phyloP scores from a whole-genome alignment of 495 filamentous ascomycete species.

The Amniculicola lignicola region DNA sequence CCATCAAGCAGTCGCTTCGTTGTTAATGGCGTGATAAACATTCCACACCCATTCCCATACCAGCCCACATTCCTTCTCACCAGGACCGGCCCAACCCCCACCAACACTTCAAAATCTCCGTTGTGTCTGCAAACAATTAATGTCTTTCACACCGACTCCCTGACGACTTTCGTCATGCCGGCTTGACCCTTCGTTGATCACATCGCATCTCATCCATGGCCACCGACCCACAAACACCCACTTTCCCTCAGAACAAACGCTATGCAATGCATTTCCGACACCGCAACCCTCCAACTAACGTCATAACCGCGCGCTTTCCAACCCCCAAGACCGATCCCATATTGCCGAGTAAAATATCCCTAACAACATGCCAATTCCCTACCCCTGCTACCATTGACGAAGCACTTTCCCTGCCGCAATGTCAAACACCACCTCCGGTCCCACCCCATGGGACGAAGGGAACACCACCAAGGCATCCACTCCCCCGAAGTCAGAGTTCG shows the following conservation, averaged over 20 bases:
- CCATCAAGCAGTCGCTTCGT: too few relatives aligned
- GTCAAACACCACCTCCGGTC: neutral
- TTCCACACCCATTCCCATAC: too few relatives aligned
- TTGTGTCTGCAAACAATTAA: too few relatives aligned
- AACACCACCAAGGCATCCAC: neutral
- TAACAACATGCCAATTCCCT: conserved; percentile 6
- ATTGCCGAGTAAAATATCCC: conserved; percentile 19
- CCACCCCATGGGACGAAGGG: neutral
- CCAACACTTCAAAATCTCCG: too few relatives aligned
- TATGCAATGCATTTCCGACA: conserved; percentile 19
- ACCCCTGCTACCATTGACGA: conserved; percentile 20
- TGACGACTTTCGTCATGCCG: too few relatives aligned
- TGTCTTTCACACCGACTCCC: too few relatives aligned
- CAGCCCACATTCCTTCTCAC: too few relatives aligned
- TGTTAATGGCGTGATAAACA: too few relatives aligned
- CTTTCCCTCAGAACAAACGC: conserved; percentile 11
- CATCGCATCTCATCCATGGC: conserved; percentile 1
- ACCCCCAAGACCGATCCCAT: conserved; percentile 12
- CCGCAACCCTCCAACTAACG: neutral
- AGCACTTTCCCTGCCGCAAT: conserved; percentile 10
- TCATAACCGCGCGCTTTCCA: conserved; percentile 12
- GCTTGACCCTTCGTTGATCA: too few relatives aligned
- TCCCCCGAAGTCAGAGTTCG: conserved; percentile 18
- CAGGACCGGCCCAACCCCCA: too few relatives aligned
- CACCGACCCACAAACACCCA: neutral